Evolutionary conservation across 2,329 filamentous ascomycete genomes (phyloP), one percentile per base, ranked within the genome.

Genomic region (Onygenales sp.): DNA sequence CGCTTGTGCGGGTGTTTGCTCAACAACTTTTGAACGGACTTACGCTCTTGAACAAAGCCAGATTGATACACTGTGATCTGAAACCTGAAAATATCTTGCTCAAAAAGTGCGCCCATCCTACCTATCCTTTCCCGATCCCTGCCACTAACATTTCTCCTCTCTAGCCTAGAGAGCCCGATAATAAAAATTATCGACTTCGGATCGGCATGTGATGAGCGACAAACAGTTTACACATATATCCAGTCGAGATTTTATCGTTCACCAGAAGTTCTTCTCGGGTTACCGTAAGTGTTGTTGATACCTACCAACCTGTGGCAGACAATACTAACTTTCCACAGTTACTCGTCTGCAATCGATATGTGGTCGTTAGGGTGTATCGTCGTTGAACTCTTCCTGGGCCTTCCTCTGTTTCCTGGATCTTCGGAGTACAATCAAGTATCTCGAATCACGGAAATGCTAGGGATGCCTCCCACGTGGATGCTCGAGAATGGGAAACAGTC

Each of bases 171-270:
- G 70, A 97, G 92, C 64, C 93, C 93, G 2, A 97, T 98, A 61
- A 98, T 98, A 79, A 98, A 98, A 72, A 96, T 98, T 65, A 98
- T 98, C 69, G 93, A 98, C 78, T 98, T 98, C 67, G 93, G 93
- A 43, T 98, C 93, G 39, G 93, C 93, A 11, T 98, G 93, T 70
- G 93, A 98, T 69, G 93, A 98, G 73, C 85, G 93, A 50, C 93
- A 98, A 69, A 98, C 93, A 0, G 93, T 98, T 32, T 98, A 98
- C 70, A 98, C 93, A 5, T 98, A 98, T 69, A 98, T 98, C 57
- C 93, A 98, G 70, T 98, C 93, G 8, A 82, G 93, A 62, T 98
- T 98, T 72, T 98, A 98, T 72, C 85, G 93, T 59, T 98, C 93
- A 0, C 93, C 93, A 1, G 93, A 98, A 69, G 93, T 98, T 10